Base-by-base conservation (phyloP, 768 basidiomycete species). In the Lactarius sanguifluus region DNA sequence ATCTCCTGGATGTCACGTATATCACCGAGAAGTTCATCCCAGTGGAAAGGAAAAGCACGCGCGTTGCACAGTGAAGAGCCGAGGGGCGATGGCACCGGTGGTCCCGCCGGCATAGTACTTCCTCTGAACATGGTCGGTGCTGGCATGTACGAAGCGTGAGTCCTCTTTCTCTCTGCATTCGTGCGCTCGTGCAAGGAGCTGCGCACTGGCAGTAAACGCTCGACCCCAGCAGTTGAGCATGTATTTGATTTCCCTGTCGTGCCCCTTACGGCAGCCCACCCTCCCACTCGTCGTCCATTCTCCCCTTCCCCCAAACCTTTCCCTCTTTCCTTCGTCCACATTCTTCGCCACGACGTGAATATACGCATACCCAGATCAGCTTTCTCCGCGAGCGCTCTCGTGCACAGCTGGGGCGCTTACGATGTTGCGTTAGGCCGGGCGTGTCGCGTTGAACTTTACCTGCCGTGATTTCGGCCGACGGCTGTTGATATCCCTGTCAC, bases 111-210 rank as follows among this genome's bases (percentile, higher is more conserved):
- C 5, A 77, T 87, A 32, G 81, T 91, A 15, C 70, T 92, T 23
- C 81, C 80, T 25, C 72, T 91, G 68, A 75, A 85, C 62, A 76
- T 87, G 74, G 78, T 85, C n/a, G 81, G 81, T 1, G 81, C 77
- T 45, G 82, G 82, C 18, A 75, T 81, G 8, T 86, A 80, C 70
- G 82, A 87, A 70, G 81, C 85, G 90, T 90, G 75, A 79, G 88
- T 85, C 38, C 57, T 20, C 2, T 54, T 1, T 58, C 13, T 20
- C 43, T 57, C 38, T 28, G 34, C 59, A 40, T 62, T 61, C 25
- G 50, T 16, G 38, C 59, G 16, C 55, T 56, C 62, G 57, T 32
- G 41, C 59, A 25, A 23, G 13, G 28, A 52, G 66, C 47, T 68
- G 64, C 55, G 52, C 58, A 2, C 13, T 40, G 34, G 40, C 36